Percentiles rank a stretch among this genome's conserved stretches.
These are phyloP conservation scores for Penicillium sp. DNA, from an alignment of 2,329 filamentous ascomycete genomes.

Conservation along the genomic window DNA sequence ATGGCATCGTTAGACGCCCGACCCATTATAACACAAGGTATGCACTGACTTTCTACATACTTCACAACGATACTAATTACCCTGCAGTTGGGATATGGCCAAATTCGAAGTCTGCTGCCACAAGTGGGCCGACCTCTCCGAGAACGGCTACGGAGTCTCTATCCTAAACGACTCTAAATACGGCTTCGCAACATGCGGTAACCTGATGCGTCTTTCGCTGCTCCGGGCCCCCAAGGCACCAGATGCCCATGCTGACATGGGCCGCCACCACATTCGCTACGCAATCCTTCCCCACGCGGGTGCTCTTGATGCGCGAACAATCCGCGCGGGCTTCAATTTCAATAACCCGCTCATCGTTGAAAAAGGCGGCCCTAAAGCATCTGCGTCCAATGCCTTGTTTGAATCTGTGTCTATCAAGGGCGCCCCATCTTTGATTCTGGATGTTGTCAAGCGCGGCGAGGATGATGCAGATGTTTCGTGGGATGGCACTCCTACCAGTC, in stretches of 20 bases:
- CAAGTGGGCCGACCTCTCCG: slow-evolving; percentile 87
- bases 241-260: slow-evolving; percentile 93
- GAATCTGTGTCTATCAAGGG: slow-evolving; percentile 67
- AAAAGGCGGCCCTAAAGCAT: slow-evolving; percentile 24
- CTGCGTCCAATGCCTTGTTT: slow-evolving; percentile 25
- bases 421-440: slow-evolving; percentile 69
- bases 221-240: slow-evolving; percentile 87
- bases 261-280: slow-evolving; percentile 80
- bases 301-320: slow-evolving; percentile 65
- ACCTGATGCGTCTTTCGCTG: slow-evolving; percentile 82
- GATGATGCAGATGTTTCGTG: slow-evolving; percentile 68
- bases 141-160: slow-evolving; percentile 83
- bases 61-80: slow-evolving; percentile 21
- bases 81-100: slow-evolving; percentile 80
- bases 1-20: slow-evolving; percentile 79
- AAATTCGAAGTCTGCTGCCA: slow-evolving; percentile 97
- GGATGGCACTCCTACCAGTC: slow-evolving; percentile 61
- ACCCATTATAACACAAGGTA: slow-evolving; percentile 95
- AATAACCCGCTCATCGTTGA: slow-evolving; percentile 72
- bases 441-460: slow-evolving; percentile 90
- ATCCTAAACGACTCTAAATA: slow-evolving; percentile 96
- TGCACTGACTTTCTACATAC: slow-evolving; percentile 9
- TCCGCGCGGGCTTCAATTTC: slow-evolving; percentile 84
- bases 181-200: slow-evolving; percentile 86
- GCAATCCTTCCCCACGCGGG: slow-evolving; percentile 84